These are phyloP conservation scores for Lactifluus piperatus DNA, from an alignment of 768 basidiomycete species.

Conservation along the genomic window DNA sequence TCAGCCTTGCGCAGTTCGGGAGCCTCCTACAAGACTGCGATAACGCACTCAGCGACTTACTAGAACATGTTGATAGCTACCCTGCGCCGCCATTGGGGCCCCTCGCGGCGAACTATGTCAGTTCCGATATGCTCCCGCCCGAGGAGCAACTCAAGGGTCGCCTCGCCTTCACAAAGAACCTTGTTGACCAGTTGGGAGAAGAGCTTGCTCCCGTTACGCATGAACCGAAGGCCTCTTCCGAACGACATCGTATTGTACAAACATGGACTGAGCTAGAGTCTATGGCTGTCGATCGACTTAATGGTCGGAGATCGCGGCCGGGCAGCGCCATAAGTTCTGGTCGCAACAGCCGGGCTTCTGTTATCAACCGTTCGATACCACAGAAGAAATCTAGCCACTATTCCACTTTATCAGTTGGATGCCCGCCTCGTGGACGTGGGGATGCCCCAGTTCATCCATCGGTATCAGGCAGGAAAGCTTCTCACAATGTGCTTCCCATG, in stretches of 20 bases:
- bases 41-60: slow-evolving; percentile 68
- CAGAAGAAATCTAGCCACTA: slow-evolving; percentile 31
- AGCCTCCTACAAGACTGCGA: slow-evolving; percentile 51
- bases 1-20: slow-evolving; percentile 46
- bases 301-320: slow-evolving; percentile 54
- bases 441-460: slow-evolving; percentile 40
- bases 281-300: slow-evolving; percentile 65
- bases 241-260: slow-evolving; percentile 61
- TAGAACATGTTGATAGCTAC: slow-evolving; percentile 82
- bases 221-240: slow-evolving; percentile 52
- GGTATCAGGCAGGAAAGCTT: slow-evolving; percentile 39
- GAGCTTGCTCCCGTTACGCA: slow-evolving; percentile 37
- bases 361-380: slow-evolving; percentile 19
- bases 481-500: slow-evolving; percentile 30
- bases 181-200: slow-evolving; percentile 39
- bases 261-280: slow-evolving; percentile 76
- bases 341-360: slow-evolving; percentile 46
- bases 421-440: slow-evolving; percentile 22
- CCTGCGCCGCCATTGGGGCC: slow-evolving; percentile 49
- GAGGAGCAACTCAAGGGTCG: slow-evolving; percentile 61
- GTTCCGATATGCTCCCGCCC: slow-evolving; percentile 37
- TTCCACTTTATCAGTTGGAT: slow-evolving; percentile 31
- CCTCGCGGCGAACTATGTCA: slow-evolving; percentile 42
- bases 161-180: slow-evolving; percentile 50
- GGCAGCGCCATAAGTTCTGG: slow-evolving; percentile 58